Evolutionary conservation across 208 protist genomes (phyloP).

Genomic region (Leishmania braziliensis): DNA sequence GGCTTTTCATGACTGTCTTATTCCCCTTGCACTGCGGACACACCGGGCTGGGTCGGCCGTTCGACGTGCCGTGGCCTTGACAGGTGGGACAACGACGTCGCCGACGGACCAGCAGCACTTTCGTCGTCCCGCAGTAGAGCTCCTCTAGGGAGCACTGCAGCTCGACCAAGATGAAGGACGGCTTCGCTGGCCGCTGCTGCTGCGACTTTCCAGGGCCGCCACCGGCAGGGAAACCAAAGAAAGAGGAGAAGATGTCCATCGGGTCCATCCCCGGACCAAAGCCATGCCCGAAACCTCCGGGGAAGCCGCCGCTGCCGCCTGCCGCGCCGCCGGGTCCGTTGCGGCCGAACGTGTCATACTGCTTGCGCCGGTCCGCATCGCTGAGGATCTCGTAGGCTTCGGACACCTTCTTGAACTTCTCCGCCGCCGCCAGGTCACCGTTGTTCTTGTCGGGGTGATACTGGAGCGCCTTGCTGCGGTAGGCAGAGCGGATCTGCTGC

Average conservation of each 20-base stretch:
- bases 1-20: slow-evolving; percentile 75
- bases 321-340: slow-evolving; percentile 88
- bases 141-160: slow-evolving; percentile 95
- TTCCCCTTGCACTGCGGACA: slow-evolving; percentile 89
- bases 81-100: slow-evolving; percentile 71
- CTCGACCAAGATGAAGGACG: slow-evolving; percentile 89
- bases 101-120: slow-evolving; percentile 89
- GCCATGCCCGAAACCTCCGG: slow-evolving; percentile 32
- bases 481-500: slow-evolving; percentile 85
- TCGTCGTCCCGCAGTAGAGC: slow-evolving; percentile 96
- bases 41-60: slow-evolving; percentile 38
- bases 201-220: slow-evolving; percentile 37
- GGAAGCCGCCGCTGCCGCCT: slow-evolving; percentile 16
- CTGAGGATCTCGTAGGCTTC: slow-evolving; percentile 96
- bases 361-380: slow-evolving; percentile 86
- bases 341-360: slow-evolving; percentile 93
- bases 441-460: slow-evolving; percentile 93
- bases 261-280: slow-evolving; percentile 83
- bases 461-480: slow-evolving; percentile 86
- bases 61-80: slow-evolving; percentile 52
- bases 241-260: slow-evolving; percentile 83
- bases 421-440: slow-evolving; percentile 58
- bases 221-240: slow-evolving; percentile 73
- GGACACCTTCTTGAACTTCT: slow-evolving; percentile 87
- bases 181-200: slow-evolving; percentile 79